Conservation (phyloP, 2,329 filamentous ascomycete genomes). For the Aspergillus novoparasiticus region DNA sequence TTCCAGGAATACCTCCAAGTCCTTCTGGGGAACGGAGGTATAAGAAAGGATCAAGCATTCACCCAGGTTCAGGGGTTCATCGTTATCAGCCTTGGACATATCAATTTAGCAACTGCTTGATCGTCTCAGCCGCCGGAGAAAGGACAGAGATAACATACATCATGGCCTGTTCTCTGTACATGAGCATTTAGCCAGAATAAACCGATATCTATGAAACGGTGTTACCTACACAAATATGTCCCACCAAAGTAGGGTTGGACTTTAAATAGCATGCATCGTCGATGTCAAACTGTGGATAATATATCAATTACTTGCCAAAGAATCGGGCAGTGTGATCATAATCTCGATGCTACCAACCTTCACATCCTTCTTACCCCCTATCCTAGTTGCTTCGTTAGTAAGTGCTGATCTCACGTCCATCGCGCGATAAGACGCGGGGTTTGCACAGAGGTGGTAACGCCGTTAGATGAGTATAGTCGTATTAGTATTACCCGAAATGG, state of each 20-base stretch:
- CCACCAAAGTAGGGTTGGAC: constrained; percentile 22
- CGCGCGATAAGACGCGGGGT: constrained; percentile 7
- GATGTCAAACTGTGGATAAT: constrained; percentile 19
- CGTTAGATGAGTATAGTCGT: not conserved
- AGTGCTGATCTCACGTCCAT: constrained; percentile 7
- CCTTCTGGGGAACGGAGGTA: constrained; percentile 29
- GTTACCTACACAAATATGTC: constrained; percentile 21
- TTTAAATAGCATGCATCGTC: constrained; percentile 25
- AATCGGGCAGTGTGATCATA: not conserved
- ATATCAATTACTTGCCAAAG: not conserved
- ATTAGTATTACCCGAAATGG: not conserved
- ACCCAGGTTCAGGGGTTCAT: constrained; percentile 32
- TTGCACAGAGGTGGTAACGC: not conserved
- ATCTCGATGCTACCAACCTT: constrained; percentile 11
- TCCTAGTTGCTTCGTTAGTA: not conserved
- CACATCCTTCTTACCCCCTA: not conserved
- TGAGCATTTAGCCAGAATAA: not conserved
- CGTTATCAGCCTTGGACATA: constrained; percentile 20
- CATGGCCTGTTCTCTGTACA: constrained; percentile 18
- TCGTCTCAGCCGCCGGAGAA: not conserved
- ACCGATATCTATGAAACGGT: not conserved
- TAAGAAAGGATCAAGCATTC: constrained; percentile 37
- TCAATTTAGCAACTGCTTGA: not conserved
- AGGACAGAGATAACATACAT: constrained; percentile 13
- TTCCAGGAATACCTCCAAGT: constrained; percentile 29